Evolutionary conservation across 345 rosid genomes (phyloP).

Genomic region (Abelmoschus esculentus): DNA sequence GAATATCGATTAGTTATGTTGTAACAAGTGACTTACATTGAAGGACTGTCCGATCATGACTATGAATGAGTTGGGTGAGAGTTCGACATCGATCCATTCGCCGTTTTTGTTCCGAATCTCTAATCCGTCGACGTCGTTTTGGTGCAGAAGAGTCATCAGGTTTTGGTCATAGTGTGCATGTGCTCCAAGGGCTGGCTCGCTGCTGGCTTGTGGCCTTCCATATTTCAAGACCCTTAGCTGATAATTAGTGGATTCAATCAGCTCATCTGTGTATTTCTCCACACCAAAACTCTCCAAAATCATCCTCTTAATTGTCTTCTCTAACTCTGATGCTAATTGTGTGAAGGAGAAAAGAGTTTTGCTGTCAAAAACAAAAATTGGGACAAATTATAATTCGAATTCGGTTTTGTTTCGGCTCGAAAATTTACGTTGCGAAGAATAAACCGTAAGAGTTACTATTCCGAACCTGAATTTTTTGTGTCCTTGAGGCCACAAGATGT

Average conservation of each 20-base stretch:
- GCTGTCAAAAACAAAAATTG: conserved; percentile 4
- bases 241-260: background rate
- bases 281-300: conserved; percentile 20
- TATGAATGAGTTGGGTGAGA: conserved; percentile 1
- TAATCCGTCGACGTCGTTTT: conserved; percentile 23
- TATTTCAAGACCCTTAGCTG: conserved; percentile 19
- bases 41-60: conserved; percentile 13
- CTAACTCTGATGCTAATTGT: background rate
- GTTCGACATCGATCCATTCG: conserved; percentile 16
- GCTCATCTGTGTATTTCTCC: conserved; percentile 22
- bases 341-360: conserved; percentile 8
- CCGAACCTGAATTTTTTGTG: conserved; percentile 32
- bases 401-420: too few species aligned
- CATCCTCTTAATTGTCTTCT: conserved; percentile 17
- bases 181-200: conserved; percentile 28
- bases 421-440: too few species aligned
- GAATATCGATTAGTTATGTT: too few species aligned
- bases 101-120: conserved; percentile 27
- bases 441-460: too few species aligned
- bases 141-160: conserved; percentile 17
- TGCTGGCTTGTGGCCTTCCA: conserved; percentile 13
- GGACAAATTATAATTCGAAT: too few species aligned
- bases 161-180: conserved; percentile 22
- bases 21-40: conserved; percentile 23
- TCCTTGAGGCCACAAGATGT: conserved; percentile 46